These are phyloP conservation scores for Rhynchospora tenuis DNA, from an alignment of 176 grass and related monocot species.

Conservation along the genomic window DNA sequence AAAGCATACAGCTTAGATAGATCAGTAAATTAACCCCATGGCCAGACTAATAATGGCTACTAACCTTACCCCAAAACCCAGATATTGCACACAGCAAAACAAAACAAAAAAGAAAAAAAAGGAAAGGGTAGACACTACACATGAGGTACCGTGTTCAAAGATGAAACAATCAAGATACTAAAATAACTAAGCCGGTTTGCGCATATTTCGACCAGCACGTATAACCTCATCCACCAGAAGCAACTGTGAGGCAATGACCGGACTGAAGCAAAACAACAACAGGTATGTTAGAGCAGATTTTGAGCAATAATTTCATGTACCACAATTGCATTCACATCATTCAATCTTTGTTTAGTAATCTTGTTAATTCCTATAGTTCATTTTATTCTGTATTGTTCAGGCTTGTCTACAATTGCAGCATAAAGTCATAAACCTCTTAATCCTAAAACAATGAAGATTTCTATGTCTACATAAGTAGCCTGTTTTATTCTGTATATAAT, in stretches of 20 bases:
- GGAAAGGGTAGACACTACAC: background rate
- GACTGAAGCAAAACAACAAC: slow-evolving; percentile 38
- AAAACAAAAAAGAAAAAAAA: background rate
- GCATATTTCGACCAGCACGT: slow-evolving; percentile 90
- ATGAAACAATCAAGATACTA: background rate
- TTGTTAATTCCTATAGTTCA: background rate
- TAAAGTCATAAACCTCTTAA: background rate
- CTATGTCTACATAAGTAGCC: background rate
- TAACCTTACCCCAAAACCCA: background rate
- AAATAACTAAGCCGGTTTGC: slow-evolving; percentile 59
- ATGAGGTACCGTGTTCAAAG: background rate
- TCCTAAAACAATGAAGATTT: background rate
- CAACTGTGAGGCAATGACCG: slow-evolving; percentile 86
- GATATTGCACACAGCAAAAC: background rate
- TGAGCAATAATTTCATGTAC: background rate
- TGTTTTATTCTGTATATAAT: background rate
- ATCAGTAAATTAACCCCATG: slow-evolving; percentile 8
- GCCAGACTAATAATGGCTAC: background rate
- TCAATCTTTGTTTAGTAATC: background rate
- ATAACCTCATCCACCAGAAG: slow-evolving; percentile 94
- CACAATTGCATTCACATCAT: background rate
- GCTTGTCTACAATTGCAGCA: background rate
- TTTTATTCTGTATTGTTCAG: background rate
- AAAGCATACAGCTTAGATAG: background rate
- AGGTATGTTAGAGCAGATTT: background rate